Evolutionary conservation across 2,329 filamentous ascomycete species (phyloP), one percentile per base, ranked within the genome.

Genomic region (Fusarium sp.): DNA sequence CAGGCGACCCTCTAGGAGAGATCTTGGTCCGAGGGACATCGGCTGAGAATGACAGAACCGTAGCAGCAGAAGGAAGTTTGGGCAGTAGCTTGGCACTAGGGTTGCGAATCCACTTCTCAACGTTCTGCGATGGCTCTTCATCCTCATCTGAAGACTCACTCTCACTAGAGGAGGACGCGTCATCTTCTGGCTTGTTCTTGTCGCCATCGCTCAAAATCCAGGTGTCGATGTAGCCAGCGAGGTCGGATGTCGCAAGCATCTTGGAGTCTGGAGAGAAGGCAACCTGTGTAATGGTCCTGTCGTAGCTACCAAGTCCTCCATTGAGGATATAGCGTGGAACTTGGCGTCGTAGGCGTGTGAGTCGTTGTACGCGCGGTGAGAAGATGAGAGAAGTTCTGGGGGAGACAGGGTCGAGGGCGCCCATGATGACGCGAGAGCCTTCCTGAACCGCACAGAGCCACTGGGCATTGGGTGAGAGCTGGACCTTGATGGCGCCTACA

Each of bases 141-240:
- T 83, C 83, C 18, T 82, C 81, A 13, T 82, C 79, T 8, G 79
- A 81, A 20, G 74, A 78, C 43, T 80, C 79, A 40, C 78, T 78
- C 50, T 81, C 82, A 27, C 79, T 79, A 17, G 78, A 73, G 9
- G 73, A 76, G 45, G 75, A 74, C 58, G 70, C 74, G 63, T 80
- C 77, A 75, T 75, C 74, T 20, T 77, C 70, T 11, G 69, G 66
- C 31, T 77, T 75, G 59, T 77, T 73, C 52, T 80, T 76, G 56
- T 77, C 71, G 5, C 65, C 67, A 11, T 76, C 76, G 55, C 80
- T 85, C 54, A 97, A 79, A 3, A 93, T 81, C 92, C 94, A 99
- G 18, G 90, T 93, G 75, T 98, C 94, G 31, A 98, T 84, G 77
- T 90, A 93, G 41, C 96, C 96, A 41, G 91, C 90, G 51, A 97